A percentile compares a stretch with the other conserved stretches of the same genome.
These are phyloP conservation scores for Cryptosporidium canis DNA, from an alignment of 169 alveolate species.

Conservation along the genomic window DNA sequence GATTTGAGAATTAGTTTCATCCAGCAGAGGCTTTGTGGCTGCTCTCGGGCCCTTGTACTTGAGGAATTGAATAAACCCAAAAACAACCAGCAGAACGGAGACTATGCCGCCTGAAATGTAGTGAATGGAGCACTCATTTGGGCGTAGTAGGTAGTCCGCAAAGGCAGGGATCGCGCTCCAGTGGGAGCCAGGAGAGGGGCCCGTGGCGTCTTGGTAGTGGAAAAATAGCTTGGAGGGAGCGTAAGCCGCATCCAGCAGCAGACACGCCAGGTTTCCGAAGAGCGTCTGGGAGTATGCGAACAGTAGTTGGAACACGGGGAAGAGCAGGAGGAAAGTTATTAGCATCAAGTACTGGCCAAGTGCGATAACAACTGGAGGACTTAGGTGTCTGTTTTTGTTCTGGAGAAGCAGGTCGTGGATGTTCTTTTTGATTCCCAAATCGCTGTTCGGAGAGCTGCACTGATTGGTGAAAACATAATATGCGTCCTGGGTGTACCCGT, in stretches of 20 bases:
- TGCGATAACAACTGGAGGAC: constrained; percentile 36
- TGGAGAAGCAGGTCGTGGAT: neutral
- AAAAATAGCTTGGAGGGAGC: constrained; percentile 17
- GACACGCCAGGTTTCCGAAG: constrained; percentile 20
- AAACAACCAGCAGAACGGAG: neutral
- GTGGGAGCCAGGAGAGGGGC: neutral
- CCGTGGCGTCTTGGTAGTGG: neutral
- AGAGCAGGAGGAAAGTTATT: neutral
- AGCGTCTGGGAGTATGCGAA: neutral
- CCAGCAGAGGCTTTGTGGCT: constrained; percentile 55
- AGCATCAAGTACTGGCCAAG: constrained; percentile 38
- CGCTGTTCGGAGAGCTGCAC: constrained; percentile 67
- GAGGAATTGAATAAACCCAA: constrained; percentile 50
- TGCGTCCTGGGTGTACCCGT: constrained; percentile 76
- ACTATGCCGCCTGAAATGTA: neutral
- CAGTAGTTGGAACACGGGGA: constrained; percentile 15
- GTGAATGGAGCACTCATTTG: constrained; percentile 14
- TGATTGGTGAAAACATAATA: constrained; percentile 43
- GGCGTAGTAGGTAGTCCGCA: neutral
- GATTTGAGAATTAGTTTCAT: constrained; percentile 29
- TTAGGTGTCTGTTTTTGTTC: constrained; percentile 10
- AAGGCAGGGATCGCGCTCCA: neutral
- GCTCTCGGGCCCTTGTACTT: constrained; percentile 32
- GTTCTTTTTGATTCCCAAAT: constrained; percentile 34
- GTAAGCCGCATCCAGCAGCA: constrained; percentile 1